Evolutionary conservation across 2,329 filamentous ascomycete genomes (phyloP), one percentile per base, ranked within the genome.

Genomic region (Trichoderma sp.): DNA sequence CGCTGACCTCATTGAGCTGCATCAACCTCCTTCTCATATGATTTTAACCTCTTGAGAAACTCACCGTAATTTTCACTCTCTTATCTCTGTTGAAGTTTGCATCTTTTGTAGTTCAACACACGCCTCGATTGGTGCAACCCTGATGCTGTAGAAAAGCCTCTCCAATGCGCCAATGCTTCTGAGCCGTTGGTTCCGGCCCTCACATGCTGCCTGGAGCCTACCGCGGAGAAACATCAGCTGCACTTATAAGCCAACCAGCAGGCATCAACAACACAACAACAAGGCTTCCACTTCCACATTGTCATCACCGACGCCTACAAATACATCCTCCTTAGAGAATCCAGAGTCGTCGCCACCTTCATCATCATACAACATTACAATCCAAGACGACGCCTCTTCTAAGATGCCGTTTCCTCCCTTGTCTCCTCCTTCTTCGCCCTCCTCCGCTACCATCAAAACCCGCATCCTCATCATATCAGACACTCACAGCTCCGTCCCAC

Each of bases 391-490:
- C 11, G 28, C 11, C 53, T 4, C 36, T 43, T 58, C 28, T 57
- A 57, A n/a, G 20, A 62, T 53, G 58, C 23, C 36, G 11, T 32
- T 68, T 26, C 57, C 70, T 17, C 58, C 65, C 23, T 43, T 39
- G 28, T 30, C 70, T 15, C 0, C 70, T 17, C 20, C 47, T 13
- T 34, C 34, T 9, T 47, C 70, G 5, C 36, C 68, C 17, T 43
- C 70, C 2, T 36, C 71, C 1, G 55, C 71, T 17, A 74, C 71
- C 7, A 73, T 82, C 73, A 82, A 79, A 64, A 82, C 80, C 2
- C 79, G 79, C n/a, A 59, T 83, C 53, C 77, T 83, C 72, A 79
- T 83, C 73, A 77, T 83, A 59, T 83, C 81, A 17, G 81, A 83
- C 72, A 83, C 81, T 0, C 81, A 83, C 69, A 79, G 77, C 28